Evolutionary conservation across 2,329 filamentous ascomycete species (phyloP).

Genomic region (Leptoxyphium fumago): DNA sequence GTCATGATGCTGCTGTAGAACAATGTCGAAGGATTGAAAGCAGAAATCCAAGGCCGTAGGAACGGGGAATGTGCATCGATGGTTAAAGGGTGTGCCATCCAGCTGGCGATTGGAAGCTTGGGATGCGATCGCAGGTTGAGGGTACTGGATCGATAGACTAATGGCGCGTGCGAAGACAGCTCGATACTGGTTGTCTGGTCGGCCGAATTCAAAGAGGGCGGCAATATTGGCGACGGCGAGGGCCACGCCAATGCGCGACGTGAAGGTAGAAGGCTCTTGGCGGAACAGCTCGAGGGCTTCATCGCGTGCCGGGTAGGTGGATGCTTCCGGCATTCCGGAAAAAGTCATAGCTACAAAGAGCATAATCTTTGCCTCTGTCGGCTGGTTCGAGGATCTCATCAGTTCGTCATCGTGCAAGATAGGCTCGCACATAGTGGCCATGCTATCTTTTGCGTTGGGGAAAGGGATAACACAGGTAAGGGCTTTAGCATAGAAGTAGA

Average conservation of each 20-base stretch:
- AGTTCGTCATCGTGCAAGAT: slow-evolving; percentile 24
- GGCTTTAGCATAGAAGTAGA: slow-evolving; percentile 58
- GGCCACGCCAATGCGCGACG: slow-evolving; percentile 31
- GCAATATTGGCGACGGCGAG: slow-evolving; percentile 44
- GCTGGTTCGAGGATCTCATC: slow-evolving; percentile 19
- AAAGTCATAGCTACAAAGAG: slow-evolving; percentile 52
- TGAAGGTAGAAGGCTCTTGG: slow-evolving; percentile 35
- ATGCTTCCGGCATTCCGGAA: slow-evolving; percentile 32
- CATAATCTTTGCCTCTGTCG: slow-evolving; percentile 47
- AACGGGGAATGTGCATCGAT: not conserved
- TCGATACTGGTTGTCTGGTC: slow-evolving; percentile 34
- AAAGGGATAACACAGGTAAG: slow-evolving; percentile 57
- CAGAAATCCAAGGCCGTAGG: slow-evolving; percentile 3
- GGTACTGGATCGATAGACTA: slow-evolving; percentile 1
- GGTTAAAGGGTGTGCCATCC: slow-evolving; percentile 1
- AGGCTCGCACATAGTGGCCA: slow-evolving; percentile 51
- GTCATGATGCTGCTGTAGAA: slow-evolving; percentile 31
- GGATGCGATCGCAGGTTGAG: slow-evolving; percentile 5
- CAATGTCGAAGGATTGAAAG: slow-evolving; percentile 9
- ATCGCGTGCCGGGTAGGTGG: slow-evolving; percentile 29
- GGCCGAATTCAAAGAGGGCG: slow-evolving; percentile 39
- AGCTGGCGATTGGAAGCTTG: slow-evolving; percentile 1
- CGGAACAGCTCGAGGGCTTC: slow-evolving; percentile 43
- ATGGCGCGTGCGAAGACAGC: slow-evolving; percentile 13
- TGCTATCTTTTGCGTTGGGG: slow-evolving; percentile 50